Percentiles rank a stretch among this genome's conserved stretches.
phyloP scores from a whole-genome alignment of 768 basidiomycete species.

The Mycena haematopus region DNA sequence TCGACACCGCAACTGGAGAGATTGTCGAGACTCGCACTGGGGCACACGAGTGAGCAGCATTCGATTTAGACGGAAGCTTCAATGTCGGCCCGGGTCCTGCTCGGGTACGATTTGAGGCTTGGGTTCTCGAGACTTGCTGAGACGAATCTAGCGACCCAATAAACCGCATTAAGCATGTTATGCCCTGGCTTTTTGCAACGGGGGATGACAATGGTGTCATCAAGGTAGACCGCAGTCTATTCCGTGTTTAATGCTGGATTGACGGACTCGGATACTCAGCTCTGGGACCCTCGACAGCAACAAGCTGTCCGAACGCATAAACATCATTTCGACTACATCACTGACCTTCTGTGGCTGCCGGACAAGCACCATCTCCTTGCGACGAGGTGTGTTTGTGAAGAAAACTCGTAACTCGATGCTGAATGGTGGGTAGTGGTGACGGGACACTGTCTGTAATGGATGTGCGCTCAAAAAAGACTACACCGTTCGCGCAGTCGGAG shows the following conservation, averaged over 20 bases:
- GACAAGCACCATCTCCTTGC: conserved; percentile 86
- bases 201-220: conserved; percentile 96
- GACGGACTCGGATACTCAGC: conserved; percentile 47
- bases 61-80: not conserved
- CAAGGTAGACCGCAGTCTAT: conserved; percentile 61
- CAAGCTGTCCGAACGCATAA: conserved; percentile 70
- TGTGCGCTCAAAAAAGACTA: conserved; percentile 78
- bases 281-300: conserved; percentile 86
- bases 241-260: not conserved
- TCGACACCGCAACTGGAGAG: conserved; percentile 68
- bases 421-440: conserved; percentile 68
- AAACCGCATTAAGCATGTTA: conserved; percentile 80
- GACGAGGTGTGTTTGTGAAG: conserved; percentile 68
- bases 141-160: conserved; percentile 53
- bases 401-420: conserved; percentile 3
- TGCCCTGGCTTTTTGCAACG: conserved; percentile 76
- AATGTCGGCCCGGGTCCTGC: not conserved
- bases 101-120: not conserved
- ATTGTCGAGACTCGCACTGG: conserved; percentile 53
- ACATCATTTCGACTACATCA: conserved; percentile 95
- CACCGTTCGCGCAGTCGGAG: conserved; percentile 86
- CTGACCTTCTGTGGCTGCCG: conserved; percentile 86
- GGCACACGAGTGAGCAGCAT: conserved; percentile 69
- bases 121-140: not conserved
- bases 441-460: conserved; percentile 94